Evolutionary conservation across 257 asterid species (phyloP).

Genomic region (Parsonsia alboflavescens): DNA sequence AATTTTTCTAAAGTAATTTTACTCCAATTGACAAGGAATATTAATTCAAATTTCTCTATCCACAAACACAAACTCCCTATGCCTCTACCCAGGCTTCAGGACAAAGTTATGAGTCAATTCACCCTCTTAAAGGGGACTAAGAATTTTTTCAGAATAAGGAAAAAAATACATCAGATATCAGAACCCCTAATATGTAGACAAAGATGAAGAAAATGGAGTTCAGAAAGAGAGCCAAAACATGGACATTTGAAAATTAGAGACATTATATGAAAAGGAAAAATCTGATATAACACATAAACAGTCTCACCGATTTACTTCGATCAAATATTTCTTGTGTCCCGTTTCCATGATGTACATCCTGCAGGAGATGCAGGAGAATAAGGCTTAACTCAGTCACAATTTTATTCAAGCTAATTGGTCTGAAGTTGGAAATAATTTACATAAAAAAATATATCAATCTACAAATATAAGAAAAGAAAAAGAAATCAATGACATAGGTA

Average conservation of each 20-base stretch:
- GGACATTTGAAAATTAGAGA: neutral
- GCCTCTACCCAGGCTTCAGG: too few relatives aligned
- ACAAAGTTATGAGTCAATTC: neutral
- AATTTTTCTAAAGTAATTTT: neutral
- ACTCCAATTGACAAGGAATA: neutral
- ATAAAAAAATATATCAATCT: neutral
- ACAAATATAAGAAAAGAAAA: neutral
- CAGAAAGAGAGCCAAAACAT: neutral
- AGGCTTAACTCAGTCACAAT: neutral
- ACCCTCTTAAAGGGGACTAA: neutral
- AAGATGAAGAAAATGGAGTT: neutral
- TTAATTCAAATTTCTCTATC: neutral
- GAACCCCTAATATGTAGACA: neutral
- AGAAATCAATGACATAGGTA: neutral
- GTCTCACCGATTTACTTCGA: conserved; percentile 72
- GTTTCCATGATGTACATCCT: conserved; percentile 99
- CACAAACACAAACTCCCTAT: neutral
- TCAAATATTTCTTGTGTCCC: conserved; percentile 99
- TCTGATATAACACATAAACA: neutral
- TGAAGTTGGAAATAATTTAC: neutral
- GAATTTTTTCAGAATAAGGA: neutral
- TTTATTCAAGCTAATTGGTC: neutral
- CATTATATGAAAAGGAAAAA: neutral
- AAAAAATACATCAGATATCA: neutral
- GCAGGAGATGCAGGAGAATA: conserved; percentile 23